A percentile compares a stretch with the other conserved stretches of the same genome.
Evolutionary conservation across 768 basidiomycete genomes (phyloP).

Genomic region (Plicaturopsis crispa): DNA sequence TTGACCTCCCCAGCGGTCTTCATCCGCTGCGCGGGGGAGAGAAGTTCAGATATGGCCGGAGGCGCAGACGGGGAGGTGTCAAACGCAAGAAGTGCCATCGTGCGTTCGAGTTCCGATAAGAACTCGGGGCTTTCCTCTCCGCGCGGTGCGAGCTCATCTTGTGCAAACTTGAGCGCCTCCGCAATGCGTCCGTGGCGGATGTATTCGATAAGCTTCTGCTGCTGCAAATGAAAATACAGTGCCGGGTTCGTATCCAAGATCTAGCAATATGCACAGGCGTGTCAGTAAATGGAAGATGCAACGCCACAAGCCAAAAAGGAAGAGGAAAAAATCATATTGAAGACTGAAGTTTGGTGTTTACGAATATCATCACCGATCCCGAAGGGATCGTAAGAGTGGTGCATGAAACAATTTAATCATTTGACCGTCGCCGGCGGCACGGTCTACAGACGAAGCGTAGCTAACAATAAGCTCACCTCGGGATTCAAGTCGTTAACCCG

Average conservation of each 20-base stretch:
- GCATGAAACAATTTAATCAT: conserved; percentile 96
- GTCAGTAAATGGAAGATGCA: conserved; percentile 8
- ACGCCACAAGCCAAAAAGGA: conserved; percentile 7
- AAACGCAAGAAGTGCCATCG: conserved; percentile 90
- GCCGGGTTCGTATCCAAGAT: conserved; percentile 94
- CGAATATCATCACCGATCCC: conserved; percentile 78
- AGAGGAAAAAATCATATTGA: conserved; percentile 71
- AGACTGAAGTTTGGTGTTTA: conserved; percentile 86
- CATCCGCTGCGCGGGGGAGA: conserved; percentile 83
- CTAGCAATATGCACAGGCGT: conserved; percentile 34
- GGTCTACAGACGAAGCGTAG: neutral
- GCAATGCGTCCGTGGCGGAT: conserved; percentile 76
- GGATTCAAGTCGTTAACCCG: conserved; percentile 93
- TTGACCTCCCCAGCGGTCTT: conserved; percentile 97
- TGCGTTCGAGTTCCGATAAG: conserved; percentile 83
- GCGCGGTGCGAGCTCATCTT: conserved; percentile 87
- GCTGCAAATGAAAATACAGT: conserved; percentile 92
- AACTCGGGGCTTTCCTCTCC: conserved; percentile 95
- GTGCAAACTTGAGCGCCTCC: conserved; percentile 86
- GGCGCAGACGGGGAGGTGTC: conserved; percentile 44
- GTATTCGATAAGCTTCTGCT: conserved; percentile 91
- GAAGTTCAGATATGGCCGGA: conserved; percentile 68
- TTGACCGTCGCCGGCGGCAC: conserved; percentile 23
- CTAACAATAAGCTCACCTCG: conserved; percentile 62
- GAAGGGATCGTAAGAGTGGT: conserved; percentile 92